Conservation (phyloP, 179 eudicot species). For the Silene noctiflora region DNA sequence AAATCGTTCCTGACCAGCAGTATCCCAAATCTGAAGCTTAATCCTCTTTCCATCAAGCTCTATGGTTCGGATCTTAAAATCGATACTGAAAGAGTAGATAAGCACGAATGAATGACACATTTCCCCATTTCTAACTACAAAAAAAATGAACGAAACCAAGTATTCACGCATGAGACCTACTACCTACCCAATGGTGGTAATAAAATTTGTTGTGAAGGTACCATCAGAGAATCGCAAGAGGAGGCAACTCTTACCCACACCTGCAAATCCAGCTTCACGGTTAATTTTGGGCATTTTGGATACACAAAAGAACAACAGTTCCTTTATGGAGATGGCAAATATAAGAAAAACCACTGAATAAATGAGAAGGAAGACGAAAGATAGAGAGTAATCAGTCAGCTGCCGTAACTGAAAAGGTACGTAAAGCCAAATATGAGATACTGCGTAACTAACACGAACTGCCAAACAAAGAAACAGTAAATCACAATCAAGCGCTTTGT, state of each 20-base stretch:
- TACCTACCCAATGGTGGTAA: conserved; percentile 47
- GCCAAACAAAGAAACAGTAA: too few species aligned
- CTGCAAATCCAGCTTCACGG: conserved; percentile 20
- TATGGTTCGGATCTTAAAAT: conserved; percentile 48
- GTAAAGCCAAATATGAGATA: too few species aligned
- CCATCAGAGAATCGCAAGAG: conserved; percentile 51
- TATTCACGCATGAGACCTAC: conserved; percentile 17
- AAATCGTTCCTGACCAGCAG: conserved; percentile 51
- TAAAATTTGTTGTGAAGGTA: conserved; percentile 44
- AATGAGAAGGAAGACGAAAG: too few species aligned
- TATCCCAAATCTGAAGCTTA: conserved; percentile 52
- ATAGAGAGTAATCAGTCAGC: too few species aligned
- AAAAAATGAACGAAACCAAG: neutral
- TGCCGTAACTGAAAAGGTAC: too few species aligned
- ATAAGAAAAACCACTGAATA: too few species aligned
- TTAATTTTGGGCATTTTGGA: neutral
- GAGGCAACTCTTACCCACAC: conserved; percentile 55
- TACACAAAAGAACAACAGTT: too few species aligned
- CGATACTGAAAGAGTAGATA: conserved; percentile 33
- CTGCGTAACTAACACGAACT: too few species aligned
- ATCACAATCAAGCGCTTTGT: too few species aligned
- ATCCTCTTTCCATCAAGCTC: conserved; percentile 49
- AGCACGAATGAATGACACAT: neutral
- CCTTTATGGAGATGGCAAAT: too few species aligned
- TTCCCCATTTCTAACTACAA: neutral